Base-by-base conservation (phyloP, 768 basidiomycete genomes). In the Termitomyces sp. region DNA sequence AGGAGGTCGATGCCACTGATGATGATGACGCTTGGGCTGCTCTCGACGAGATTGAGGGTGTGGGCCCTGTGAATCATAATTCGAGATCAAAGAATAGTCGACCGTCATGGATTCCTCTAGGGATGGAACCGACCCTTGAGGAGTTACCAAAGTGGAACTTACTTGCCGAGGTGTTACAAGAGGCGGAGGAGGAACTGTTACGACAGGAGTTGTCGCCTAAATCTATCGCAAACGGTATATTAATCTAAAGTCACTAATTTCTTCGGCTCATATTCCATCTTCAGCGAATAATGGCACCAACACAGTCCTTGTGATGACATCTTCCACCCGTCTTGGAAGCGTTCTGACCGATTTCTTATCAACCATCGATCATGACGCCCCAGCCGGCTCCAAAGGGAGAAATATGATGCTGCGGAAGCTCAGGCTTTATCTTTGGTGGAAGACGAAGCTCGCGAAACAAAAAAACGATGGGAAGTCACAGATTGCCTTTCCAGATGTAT, bases 131-230 rank as follows among this genome's bases (percentile, higher is more conserved):
- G 0, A 84, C 95, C 0, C 77, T 98, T 24, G 97, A 98, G 72
- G 97, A 98, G 67, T 81, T 91, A 46, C 95, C 95, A 0, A 99
- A 99, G 70, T 98, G 97, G 96, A 81, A 81, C 57, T 69, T 95
- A 8, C 74, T 99, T 13, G 81, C 87, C 0, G 90, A 93, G n/a
- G 81, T 95, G 0, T 70, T 99, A 46, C 80, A 92, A 53, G 97
- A 99, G 73, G 88, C 94, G 2, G 97, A 98, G 70, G 86, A 86
- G 59, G 92, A 95, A 63, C 87, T 91, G 33, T 76, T 90, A 58
- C 77, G 85, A 45, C 81, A 84, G 61, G 83, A 87, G 61, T 76
- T 78, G 9, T 58, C 63, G 34, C 63, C 68, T 31, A 73, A 68
- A 52, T 61, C 72, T 8, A 66, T 65, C 11, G 64, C 63, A 13